These are phyloP conservation scores for Monosporascus sp. DNA, from an alignment of 2,329 filamentous ascomycete species.

Conservation along the genomic window DNA sequence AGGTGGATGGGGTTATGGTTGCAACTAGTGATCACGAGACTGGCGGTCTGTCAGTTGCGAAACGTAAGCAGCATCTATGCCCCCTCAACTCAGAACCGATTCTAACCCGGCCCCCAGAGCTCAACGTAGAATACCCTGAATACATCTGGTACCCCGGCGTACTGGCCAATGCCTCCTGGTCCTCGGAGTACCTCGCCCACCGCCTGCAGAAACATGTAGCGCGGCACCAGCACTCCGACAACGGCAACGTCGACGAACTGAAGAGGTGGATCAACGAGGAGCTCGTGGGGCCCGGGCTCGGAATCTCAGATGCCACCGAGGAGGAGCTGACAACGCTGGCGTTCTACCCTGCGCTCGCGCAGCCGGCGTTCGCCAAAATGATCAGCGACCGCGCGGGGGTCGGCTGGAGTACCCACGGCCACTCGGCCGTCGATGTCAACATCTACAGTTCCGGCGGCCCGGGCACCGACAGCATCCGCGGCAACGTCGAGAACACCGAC, in stretches of 20 bases:
- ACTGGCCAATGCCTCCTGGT: slow-evolving; percentile 71
- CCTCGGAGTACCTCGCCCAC: slow-evolving; percentile 63
- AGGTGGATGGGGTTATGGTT: slow-evolving; percentile 74
- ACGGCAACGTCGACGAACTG: slow-evolving; percentile 33
- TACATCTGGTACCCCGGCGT: slow-evolving; percentile 78
- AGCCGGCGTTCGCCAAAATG: slow-evolving; percentile 70
- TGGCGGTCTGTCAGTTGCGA: slow-evolving; percentile 76
- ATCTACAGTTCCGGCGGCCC: slow-evolving; percentile 77
- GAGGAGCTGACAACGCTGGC: slow-evolving; percentile 66
- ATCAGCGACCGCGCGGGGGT: slow-evolving; percentile 82
- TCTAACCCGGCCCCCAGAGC: slow-evolving; percentile 35
- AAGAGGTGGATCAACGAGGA: slow-evolving; percentile 62
- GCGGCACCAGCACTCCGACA: slow-evolving; percentile 7
- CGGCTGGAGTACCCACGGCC: slow-evolving; percentile 92
- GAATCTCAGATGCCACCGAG: slow-evolving; percentile 67
- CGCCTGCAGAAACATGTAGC: slow-evolving; percentile 58
- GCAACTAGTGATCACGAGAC: slow-evolving; percentile 96
- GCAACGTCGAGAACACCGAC: slow-evolving; percentile 94
- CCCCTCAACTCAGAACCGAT: slow-evolving; percentile 33
- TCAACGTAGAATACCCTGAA: slow-evolving; percentile 47
- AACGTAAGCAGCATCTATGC: slow-evolving; percentile 49
- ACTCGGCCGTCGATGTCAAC: slow-evolving; percentile 92
- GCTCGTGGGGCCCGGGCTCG: slow-evolving; percentile 66
- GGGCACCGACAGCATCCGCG: slow-evolving; percentile 59
- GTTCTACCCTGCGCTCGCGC: slow-evolving; percentile 48